Evolutionary conservation across 2,329 filamentous ascomycete genomes (phyloP).

Genomic region (Cladophialophora yegresii): DNA sequence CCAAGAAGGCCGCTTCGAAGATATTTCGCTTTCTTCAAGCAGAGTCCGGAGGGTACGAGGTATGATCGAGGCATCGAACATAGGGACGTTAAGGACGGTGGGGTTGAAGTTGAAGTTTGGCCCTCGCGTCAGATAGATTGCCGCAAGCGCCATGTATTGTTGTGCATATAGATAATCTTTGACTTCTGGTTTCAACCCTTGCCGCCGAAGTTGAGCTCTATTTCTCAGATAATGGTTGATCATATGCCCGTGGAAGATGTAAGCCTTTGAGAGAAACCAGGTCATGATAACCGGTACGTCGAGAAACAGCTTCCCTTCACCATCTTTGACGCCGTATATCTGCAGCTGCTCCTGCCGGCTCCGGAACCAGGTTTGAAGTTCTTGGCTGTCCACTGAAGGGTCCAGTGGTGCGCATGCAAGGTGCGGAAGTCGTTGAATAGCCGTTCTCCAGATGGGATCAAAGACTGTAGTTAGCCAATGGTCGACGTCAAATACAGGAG

Average conservation of each 20-base stretch:
- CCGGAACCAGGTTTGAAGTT: conserved; percentile 12
- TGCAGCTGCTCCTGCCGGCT: conserved; percentile 7
- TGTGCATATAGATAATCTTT: conserved; percentile 20
- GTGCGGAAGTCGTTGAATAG: conserved; percentile 3
- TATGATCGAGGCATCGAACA: conserved; percentile 16
- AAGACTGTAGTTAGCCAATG: conserved; percentile 12
- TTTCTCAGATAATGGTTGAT: conserved; percentile 11
- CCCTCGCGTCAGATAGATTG: conserved; percentile 13
- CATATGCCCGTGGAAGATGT: conserved; percentile 16
- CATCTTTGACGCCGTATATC: conserved; percentile 1
- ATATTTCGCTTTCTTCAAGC: conserved; percentile 2
- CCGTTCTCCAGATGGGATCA: conserved; percentile 7
- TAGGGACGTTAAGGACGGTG: conserved; percentile 16
- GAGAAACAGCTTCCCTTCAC: conserved; percentile 2
- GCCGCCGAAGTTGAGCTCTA: conserved; percentile 1
- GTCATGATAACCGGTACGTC: conserved; percentile 12
- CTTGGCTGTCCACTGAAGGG: conserved; percentile 10
- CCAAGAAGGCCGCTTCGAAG: conserved; percentile 4
- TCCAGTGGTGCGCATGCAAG: conserved; percentile 1
- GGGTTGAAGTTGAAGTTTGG: conserved; percentile 14
- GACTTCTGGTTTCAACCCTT: conserved; percentile 6
- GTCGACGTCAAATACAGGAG: conserved; percentile 20
- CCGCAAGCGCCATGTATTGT: conserved; percentile 20
- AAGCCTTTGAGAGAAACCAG: conserved; percentile 11
- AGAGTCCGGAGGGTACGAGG: conserved; percentile 5